phyloP scores from a whole-genome alignment of 1,284 basidiomycete species.

The Trichosporon ovoides region DNA sequence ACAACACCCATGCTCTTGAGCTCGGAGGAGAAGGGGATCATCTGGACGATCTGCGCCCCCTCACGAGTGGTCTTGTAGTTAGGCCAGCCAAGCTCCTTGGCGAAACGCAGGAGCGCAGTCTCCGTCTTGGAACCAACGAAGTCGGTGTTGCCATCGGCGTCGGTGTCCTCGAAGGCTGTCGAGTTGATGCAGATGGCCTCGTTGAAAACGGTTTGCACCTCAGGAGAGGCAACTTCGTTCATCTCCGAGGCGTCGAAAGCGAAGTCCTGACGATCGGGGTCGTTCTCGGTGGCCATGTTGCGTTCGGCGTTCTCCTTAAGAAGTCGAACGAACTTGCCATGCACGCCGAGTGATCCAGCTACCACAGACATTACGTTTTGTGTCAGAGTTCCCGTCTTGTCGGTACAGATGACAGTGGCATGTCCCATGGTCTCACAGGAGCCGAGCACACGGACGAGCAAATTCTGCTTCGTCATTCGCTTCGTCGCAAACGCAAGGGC shows the following conservation, averaged over 20 bases:
- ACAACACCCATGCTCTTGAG: conserved; percentile 96
- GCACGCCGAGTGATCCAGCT: conserved; percentile 86
- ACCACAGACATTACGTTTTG: conserved; percentile 95
- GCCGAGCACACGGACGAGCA: conserved; percentile 89
- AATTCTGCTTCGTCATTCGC: conserved; percentile 89
- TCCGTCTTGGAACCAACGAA: conserved; percentile 97
- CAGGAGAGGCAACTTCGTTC: conserved; percentile 60
- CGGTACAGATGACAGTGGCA: conserved; percentile 90
- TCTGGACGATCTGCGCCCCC: conserved; percentile 64
- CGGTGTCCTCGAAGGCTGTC: conserved; percentile 84
- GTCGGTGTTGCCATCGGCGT: conserved; percentile 60
- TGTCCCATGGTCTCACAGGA: conserved; percentile 99
- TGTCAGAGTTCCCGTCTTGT: conserved; percentile 84
- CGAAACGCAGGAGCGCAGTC: conserved; percentile 83
- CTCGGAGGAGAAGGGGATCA: conserved; percentile 92
- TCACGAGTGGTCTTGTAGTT: conserved; percentile 69
- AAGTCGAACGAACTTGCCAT: conserved; percentile 83
- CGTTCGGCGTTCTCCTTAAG: conserved; percentile 70
- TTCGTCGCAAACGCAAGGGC: conserved; percentile 95
- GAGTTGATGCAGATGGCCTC: conserved; percentile 87
- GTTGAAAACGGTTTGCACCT: conserved; percentile 69
- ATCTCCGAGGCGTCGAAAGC: conserved; percentile 72
- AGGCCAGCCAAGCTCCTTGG: conserved; percentile 78
- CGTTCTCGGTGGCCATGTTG: conserved; percentile 63
- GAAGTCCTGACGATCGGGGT: conserved; percentile 58